Conservation (phyloP, 257 asterid genomes). For the Schizonepeta tenuifolia region DNA sequence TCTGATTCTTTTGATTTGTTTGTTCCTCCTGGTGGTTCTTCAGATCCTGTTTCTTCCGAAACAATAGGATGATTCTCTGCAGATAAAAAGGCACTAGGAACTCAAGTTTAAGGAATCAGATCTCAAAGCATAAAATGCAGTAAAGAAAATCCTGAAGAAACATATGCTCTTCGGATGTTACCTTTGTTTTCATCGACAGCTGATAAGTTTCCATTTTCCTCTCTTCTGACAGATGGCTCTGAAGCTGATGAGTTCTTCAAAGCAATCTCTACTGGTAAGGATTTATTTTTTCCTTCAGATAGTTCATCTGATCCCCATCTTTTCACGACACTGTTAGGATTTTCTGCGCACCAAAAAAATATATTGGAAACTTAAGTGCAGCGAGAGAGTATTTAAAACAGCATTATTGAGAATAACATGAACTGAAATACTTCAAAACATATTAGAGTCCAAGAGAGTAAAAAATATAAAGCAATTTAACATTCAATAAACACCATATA, state of each 20-base stretch:
- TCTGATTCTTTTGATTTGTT: conserved; percentile 35
- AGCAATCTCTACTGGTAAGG: conserved; percentile 26
- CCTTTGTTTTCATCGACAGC: conserved; percentile 36
- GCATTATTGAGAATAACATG: neutral
- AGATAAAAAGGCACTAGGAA: conserved; percentile 15
- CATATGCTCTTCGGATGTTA: conserved; percentile 7
- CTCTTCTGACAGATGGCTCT: conserved; percentile 16
- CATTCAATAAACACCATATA: conserved; percentile 19
- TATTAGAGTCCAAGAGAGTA: conserved; percentile 7
- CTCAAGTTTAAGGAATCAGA: conserved; percentile 16
- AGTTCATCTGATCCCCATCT: conserved; percentile 23
- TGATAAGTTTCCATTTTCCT: conserved; percentile 31
- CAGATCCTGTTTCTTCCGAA: conserved; percentile 31
- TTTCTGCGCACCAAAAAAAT: conserved; percentile 36
- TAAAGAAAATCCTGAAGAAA: conserved; percentile 22
- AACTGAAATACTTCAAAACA: neutral
- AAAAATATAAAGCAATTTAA: neutral
- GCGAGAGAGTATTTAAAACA: conserved; percentile 6
- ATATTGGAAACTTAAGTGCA: conserved; percentile 1
- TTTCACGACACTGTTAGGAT: conserved; percentile 13
- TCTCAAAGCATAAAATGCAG: conserved; percentile 8
- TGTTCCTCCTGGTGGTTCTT: conserved; percentile 38
- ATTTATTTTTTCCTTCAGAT: conserved; percentile 37
- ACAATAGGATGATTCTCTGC: conserved; percentile 36
- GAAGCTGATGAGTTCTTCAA: conserved; percentile 20